These are phyloP conservation scores for Luffa acutangula DNA, from an alignment of 306 rosid species.

Conservation along the genomic window DNA sequence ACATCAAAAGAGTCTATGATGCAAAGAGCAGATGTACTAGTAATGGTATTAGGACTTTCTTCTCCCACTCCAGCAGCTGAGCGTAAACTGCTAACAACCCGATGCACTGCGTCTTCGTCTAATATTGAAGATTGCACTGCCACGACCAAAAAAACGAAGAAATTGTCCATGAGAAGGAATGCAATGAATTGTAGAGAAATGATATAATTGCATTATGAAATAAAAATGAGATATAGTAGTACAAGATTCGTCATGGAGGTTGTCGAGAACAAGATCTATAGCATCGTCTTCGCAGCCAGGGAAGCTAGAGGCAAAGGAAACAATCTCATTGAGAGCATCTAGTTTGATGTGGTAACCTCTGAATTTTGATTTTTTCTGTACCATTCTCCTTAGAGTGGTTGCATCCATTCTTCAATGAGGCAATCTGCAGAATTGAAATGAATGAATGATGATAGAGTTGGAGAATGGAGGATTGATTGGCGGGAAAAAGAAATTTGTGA, in stretches of 20 bases:
- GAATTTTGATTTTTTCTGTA: conserved; percentile 68
- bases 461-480: not conserved
- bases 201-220: not conserved
- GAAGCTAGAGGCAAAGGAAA: conserved; percentile 50
- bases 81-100: conserved; percentile 32
- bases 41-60: conserved; percentile 10
- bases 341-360: conserved; percentile 59
- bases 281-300: conserved; percentile 40
- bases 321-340: conserved; percentile 69
- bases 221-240: not conserved
- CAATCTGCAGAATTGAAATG: not conserved
- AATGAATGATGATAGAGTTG: not conserved
- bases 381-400: conserved; percentile 41
- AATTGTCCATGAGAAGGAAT: not conserved
- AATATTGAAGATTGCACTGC: conserved; percentile 61
- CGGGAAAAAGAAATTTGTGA: not conserved
- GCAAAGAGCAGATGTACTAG: conserved; percentile 23
- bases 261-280: conserved; percentile 50
- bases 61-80: conserved; percentile 37
- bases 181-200: not conserved
- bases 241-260: conserved; percentile 47
- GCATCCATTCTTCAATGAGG: conserved; percentile 32
- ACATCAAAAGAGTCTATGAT: conserved; percentile 48
- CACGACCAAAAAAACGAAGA: not conserved
- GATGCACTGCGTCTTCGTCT: conserved; percentile 51